A percentile compares a stretch with the other conserved stretches of the same genome.
These are phyloP conservation scores for Echria macrotheca DNA, from an alignment of 495 filamentous ascomycete genomes.

Conservation along the genomic window DNA sequence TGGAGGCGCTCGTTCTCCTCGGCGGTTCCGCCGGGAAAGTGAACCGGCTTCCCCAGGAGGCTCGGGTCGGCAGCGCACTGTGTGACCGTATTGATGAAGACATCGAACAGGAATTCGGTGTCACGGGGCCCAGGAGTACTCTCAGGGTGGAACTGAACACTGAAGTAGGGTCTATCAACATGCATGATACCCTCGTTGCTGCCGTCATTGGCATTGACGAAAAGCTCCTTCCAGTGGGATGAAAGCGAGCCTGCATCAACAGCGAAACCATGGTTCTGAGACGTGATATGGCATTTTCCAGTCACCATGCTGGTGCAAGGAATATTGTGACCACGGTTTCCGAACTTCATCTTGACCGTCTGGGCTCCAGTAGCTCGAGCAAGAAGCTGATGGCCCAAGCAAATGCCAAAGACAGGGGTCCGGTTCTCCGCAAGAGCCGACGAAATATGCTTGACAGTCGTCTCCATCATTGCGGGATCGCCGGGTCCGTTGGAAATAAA, in stretches of 20 bases:
- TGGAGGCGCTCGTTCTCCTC: slow-evolving; percentile 70
- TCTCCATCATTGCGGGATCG: slow-evolving; percentile 77
- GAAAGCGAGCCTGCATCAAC: slow-evolving; percentile 76
- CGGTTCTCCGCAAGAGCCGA: slow-evolving; percentile 65
- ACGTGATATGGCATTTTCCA: slow-evolving; percentile 96
- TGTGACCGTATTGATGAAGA: slow-evolving; percentile 83
- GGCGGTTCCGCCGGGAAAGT: slow-evolving; percentile 76
- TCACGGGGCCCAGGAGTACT: slow-evolving; percentile 94
- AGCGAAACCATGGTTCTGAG: slow-evolving; percentile 94
- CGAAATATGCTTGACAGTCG: slow-evolving; percentile 69
- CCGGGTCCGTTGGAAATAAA: slow-evolving; percentile 98
- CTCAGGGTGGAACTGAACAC: slow-evolving; percentile 97
- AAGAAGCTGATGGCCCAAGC: slow-evolving; percentile 90
- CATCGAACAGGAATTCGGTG: slow-evolving; percentile 93
- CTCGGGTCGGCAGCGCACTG: slow-evolving; percentile 53
- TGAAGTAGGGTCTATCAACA: slow-evolving; percentile 80
- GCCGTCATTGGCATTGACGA: slow-evolving; percentile 95
- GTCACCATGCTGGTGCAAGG: slow-evolving; percentile 92
- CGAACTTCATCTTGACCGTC: slow-evolving; percentile 96
- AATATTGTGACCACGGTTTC: slow-evolving; percentile 97
- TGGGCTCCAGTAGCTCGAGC: slow-evolving; percentile 83
- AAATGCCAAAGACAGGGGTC: slow-evolving; percentile 93
- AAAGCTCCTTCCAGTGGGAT: slow-evolving; percentile 80
- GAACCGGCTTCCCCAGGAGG: slow-evolving; percentile 62
- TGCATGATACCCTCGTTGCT: slow-evolving; percentile 97